Percentiles rank a stretch among this genome's conserved stretches.
These are phyloP conservation scores for Ogataea hybrid DNA, from an alignment of 1,139 yeast species.

Conservation along the genomic window DNA sequence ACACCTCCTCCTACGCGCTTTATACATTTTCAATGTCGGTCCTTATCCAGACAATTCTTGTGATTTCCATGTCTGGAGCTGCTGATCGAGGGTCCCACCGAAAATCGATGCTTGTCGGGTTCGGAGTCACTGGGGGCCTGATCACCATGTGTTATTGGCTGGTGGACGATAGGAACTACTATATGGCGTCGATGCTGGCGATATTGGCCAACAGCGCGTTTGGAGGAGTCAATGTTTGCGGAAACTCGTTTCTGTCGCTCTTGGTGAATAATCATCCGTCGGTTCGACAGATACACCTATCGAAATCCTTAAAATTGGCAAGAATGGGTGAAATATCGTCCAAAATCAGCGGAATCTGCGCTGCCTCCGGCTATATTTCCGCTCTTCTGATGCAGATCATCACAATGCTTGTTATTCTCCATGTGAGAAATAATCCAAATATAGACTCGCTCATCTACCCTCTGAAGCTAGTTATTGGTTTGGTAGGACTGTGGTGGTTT, in stretches of 20 bases:
- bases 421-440: no score
- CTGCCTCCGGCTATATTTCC: no score
- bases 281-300: constrained; percentile 24
- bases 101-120: constrained; percentile 47
- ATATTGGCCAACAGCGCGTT: constrained; percentile 62
- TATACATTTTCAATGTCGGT: constrained; percentile 68
- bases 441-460: no score
- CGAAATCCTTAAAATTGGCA: constrained; percentile 4
- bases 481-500: no score
- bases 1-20: constrained; percentile 65
- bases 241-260: constrained; percentile 66
- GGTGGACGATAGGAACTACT: constrained; percentile 45
- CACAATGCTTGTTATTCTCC: no score
- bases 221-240: constrained; percentile 73
- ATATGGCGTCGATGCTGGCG: constrained; percentile 53
- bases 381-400: no score
- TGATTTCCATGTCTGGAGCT: constrained; percentile 65
- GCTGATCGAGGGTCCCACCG: constrained; percentile 57
- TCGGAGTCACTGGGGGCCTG: constrained; percentile 55
- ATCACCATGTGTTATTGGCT: constrained; percentile 46
- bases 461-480: no score
- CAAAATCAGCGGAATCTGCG: no score
- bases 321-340: constrained; percentile 38
- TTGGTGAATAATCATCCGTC: constrained; percentile 41
- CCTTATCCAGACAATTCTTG: constrained; percentile 59